These are phyloP conservation scores for Xanthoparmelia taractica DNA, from an alignment of 495 filamentous ascomycete species.

Conservation along the genomic window DNA sequence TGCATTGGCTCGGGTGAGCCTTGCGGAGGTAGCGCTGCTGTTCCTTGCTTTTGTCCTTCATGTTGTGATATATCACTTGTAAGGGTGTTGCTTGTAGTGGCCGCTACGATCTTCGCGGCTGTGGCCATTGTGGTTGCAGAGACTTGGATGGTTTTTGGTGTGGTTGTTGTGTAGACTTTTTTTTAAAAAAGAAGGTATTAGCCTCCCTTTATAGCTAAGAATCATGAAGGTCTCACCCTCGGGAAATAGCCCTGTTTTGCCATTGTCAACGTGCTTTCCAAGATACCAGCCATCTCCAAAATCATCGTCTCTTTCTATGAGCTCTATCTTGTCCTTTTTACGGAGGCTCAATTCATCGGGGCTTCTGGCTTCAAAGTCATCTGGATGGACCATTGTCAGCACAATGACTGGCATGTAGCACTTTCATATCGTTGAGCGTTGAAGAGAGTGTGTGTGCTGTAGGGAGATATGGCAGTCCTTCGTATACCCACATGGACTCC, in stretches of 20 bases:
- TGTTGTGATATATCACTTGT: background rate
- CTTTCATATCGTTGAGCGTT: background rate
- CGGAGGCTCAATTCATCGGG: slow-evolving; percentile 83
- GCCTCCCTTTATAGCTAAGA: background rate
- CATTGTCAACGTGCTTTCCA: slow-evolving; percentile 68
- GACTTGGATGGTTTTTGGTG: slow-evolving; percentile 27
- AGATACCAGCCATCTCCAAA: slow-evolving; percentile 98
- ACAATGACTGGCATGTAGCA: background rate
- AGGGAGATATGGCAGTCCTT: background rate
- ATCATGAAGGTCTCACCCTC: slow-evolving; percentile 54
- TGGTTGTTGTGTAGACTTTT: slow-evolving; percentile 30
- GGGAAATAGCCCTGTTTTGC: slow-evolving; percentile 77
- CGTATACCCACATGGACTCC: background rate
- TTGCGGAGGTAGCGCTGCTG: slow-evolving; percentile 4
- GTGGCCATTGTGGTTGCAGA: slow-evolving; percentile 20
- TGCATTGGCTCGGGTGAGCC: slow-evolving; percentile 8
- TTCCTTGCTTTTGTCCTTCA: slow-evolving; percentile 4
- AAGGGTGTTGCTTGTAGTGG: slow-evolving; percentile 14
- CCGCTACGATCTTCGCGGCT: slow-evolving; percentile 10
- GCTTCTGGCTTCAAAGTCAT: slow-evolving; percentile 86
- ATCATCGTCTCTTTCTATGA: slow-evolving; percentile 92
- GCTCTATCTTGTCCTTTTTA: slow-evolving; percentile 82
- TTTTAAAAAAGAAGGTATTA: slow-evolving; percentile 1
- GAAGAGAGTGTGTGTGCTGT: background rate
- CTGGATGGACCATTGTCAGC: slow-evolving; percentile 23